Evolutionary conservation across 768 basidiomycete species (phyloP).

Genomic region (Rhizopogon roseolus): DNA sequence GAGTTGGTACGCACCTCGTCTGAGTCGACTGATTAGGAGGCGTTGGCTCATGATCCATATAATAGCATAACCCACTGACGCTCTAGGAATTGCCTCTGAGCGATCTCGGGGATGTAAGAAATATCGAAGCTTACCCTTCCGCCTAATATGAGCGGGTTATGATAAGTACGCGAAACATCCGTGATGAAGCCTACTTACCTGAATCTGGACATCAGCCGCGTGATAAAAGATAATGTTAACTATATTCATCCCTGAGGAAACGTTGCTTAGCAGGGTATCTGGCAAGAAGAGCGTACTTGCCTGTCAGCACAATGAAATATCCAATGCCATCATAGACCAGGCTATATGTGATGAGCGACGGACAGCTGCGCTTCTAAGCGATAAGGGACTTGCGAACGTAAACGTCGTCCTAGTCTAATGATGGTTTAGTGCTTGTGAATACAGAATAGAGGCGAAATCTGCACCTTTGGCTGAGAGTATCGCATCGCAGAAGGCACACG

Average conservation of each 20-base stretch:
- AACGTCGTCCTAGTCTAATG: slow-evolving; percentile 31
- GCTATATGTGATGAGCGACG: slow-evolving; percentile 25
- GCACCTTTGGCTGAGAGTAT: slow-evolving; percentile 22
- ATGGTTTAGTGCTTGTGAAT: slow-evolving; percentile 15
- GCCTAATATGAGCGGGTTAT: slow-evolving; percentile 30
- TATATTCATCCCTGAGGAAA: slow-evolving; percentile 38
- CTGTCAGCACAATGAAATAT: slow-evolving; percentile 49
- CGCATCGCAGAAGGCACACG: slow-evolving; percentile 44
- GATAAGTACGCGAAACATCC: neutral
- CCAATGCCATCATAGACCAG: slow-evolving; percentile 63
- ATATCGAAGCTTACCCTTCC: slow-evolving; percentile 38
- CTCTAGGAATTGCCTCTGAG: slow-evolving; percentile 24
- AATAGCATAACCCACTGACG: slow-evolving; percentile 51
- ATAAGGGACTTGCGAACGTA: slow-evolving; percentile 13
- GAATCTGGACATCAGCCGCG: slow-evolving; percentile 31
- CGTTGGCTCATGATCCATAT: slow-evolving; percentile 62
- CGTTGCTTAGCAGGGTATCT: neutral
- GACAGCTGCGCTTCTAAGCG: neutral
- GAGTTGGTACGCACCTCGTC: slow-evolving; percentile 35
- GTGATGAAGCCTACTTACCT: slow-evolving; percentile 31
- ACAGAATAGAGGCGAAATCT: neutral
- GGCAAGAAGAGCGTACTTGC: slow-evolving; percentile 15
- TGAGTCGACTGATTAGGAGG: slow-evolving; percentile 42
- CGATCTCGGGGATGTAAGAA: neutral
- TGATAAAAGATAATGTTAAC: slow-evolving; percentile 49